A percentile compares a stretch with the other conserved stretches of the same genome.
phyloP scores from a whole-genome alignment of 2,329 filamentous ascomycete species.

The Trichophyton mentagrophytes region DNA sequence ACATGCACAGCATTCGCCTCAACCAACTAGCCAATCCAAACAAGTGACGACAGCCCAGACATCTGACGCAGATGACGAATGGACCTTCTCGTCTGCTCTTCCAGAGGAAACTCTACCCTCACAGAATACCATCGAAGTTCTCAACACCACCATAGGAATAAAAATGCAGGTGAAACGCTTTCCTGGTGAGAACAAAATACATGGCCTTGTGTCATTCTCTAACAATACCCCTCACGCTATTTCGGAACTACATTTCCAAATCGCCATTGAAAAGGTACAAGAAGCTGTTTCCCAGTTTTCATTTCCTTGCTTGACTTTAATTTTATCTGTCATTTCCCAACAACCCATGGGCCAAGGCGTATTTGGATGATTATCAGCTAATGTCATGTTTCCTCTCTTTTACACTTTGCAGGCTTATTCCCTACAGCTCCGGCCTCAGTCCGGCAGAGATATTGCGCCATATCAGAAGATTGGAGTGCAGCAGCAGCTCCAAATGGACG shows the following conservation, averaged over 20 bases:
- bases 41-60: conserved; percentile 18
- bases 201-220: conserved; percentile 67
- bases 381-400: conserved; percentile 1
- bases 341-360: too few species aligned
- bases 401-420: conserved; percentile 52
- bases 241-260: conserved; percentile 72
- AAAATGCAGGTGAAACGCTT: conserved; percentile 56
- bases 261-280: conserved; percentile 81
- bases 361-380: background rate
- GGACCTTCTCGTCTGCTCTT: conserved; percentile 81
- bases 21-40: conserved; percentile 19
- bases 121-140: conserved; percentile 53
- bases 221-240: conserved; percentile 63
- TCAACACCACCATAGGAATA: conserved; percentile 57
- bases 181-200: conserved; percentile 46
- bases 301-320: background rate
- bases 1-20: background rate
- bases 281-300: background rate
- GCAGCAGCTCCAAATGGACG: conserved; percentile 66
- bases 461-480: conserved; percentile 63
- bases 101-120: conserved; percentile 49
- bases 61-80: conserved; percentile 65
- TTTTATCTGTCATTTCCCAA: background rate
- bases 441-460: conserved; percentile 60
- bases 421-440: conserved; percentile 73